Evolutionary conservation across 129 eudicot genomes (phyloP), one percentile per base, ranked within the genome.

Genomic region (Daucus carota): DNA sequence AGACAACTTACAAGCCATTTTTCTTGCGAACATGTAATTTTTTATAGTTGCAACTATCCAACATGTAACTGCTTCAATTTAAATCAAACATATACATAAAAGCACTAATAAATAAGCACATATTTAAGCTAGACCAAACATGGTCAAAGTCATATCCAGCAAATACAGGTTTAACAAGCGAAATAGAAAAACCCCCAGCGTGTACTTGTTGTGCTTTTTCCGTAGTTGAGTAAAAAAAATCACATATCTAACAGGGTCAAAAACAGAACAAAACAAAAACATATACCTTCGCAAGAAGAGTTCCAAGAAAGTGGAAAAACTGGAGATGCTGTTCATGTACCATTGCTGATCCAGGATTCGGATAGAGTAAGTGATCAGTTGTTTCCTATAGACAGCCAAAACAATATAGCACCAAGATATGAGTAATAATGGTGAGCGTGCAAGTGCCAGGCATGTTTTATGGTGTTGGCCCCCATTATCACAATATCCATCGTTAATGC

Each of bases 301-400:
- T 84, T 72, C 98, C 98, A 74, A 93, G 93, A 82, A 93, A 93
- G 82, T 91, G 96, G 75, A 93, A 93, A 80, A 72, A 91, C 84
- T 93, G 93, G 78, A 91, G 96, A 83, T 93, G 98, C 74, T 91
- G 97, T 60, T 93, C 98, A 43, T 93, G 98, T 60, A 93, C 80
- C 86, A 91, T 81, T 79, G 91, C 96, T 60, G 98, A 93, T 76
- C 93, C 98, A 78, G 98, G 98, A 84, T 93, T 93, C 22, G 98
- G 98, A 80, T 93, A 93, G 73, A 93, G 97, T 32, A 93, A 96
- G 81, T 93, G 98, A 82, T 91, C 96, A 22, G 85, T 81, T 16
- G 98, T 90, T 86, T 93, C 98, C 98, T 93, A 81, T 50, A 43
- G 33, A 75, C 44, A 77, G 32, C 60, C 85, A 62, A 74, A 50